These are phyloP conservation scores for Protomyces gravidus DNA, from an alignment of 1,139 yeast species.

Conservation along the genomic window DNA sequence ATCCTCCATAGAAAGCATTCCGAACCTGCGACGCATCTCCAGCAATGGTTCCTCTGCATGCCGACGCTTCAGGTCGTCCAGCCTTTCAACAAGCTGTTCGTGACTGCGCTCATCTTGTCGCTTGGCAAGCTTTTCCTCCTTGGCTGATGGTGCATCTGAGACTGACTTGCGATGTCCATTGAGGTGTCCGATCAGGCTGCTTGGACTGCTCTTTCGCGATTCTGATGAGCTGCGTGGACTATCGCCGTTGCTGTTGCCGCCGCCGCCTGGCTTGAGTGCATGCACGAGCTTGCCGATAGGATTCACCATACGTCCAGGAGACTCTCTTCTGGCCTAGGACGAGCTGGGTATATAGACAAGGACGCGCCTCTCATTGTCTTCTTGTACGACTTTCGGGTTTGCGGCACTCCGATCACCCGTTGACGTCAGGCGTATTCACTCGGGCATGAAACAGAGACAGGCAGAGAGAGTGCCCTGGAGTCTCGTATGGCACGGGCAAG, in stretches of 20 bases:
- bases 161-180: background rate
- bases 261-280: background rate
- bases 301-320: background rate
- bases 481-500: too few relatives aligned
- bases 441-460: too few relatives aligned
- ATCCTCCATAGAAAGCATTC: background rate
- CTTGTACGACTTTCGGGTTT: too few relatives aligned
- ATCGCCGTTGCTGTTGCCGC: background rate
- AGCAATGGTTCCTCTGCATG: background rate
- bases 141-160: background rate
- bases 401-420: too few relatives aligned
- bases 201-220: background rate
- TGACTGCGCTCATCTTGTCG: background rate
- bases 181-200: background rate
- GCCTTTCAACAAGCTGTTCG: background rate
- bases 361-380: too few relatives aligned
- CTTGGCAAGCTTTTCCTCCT: background rate
- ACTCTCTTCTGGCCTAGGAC: too few relatives aligned
- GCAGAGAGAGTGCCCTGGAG: too few relatives aligned
- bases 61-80: background rate
- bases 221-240: background rate
- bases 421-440: too few relatives aligned
- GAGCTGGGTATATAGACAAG: too few relatives aligned
- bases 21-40: slow-evolving; percentile 1
- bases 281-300: background rate